Evolutionary conservation across 2,329 filamentous ascomycete genomes (phyloP).

Genomic region (Berkeleyomyces rouxiae): DNA sequence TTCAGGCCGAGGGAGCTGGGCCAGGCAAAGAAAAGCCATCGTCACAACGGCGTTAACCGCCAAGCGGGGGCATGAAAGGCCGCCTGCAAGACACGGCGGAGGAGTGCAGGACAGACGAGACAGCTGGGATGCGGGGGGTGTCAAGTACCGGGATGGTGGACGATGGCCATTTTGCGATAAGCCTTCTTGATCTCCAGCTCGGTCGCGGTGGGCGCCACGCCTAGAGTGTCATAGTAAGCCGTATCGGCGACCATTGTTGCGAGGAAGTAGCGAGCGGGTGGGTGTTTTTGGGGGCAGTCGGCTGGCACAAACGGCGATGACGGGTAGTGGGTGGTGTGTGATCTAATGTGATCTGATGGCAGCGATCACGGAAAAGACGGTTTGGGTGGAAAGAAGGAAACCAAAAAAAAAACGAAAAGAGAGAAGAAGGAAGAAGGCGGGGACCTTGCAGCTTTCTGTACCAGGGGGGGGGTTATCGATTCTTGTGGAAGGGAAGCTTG

Average conservation of each 20-base stretch:
- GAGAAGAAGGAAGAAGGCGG: background rate
- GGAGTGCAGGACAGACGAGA: background rate
- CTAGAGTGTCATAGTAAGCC: constrained; percentile 72
- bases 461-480: background rate
- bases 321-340: background rate
- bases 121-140: background rate
- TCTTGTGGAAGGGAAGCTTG: background rate
- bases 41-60: background rate
- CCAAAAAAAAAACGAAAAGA: constrained; percentile 6
- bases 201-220: constrained; percentile 68
- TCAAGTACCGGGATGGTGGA: constrained; percentile 65
- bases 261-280: background rate
- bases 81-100: background rate
- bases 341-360: background rate
- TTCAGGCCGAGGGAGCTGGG: background rate
- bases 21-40: background rate
- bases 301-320: background rate
- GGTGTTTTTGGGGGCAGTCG: background rate
- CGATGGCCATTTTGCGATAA: constrained; percentile 85
- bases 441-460: background rate
- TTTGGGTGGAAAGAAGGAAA: constrained; percentile 3
- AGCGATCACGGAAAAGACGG: constrained; percentile 2
- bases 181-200: constrained; percentile 95
- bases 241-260: constrained; percentile 68
- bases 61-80: background rate